Base-by-base conservation (phyloP, 2,329 filamentous ascomycete species). In the Cephalotrichum gorgonifer region DNA sequence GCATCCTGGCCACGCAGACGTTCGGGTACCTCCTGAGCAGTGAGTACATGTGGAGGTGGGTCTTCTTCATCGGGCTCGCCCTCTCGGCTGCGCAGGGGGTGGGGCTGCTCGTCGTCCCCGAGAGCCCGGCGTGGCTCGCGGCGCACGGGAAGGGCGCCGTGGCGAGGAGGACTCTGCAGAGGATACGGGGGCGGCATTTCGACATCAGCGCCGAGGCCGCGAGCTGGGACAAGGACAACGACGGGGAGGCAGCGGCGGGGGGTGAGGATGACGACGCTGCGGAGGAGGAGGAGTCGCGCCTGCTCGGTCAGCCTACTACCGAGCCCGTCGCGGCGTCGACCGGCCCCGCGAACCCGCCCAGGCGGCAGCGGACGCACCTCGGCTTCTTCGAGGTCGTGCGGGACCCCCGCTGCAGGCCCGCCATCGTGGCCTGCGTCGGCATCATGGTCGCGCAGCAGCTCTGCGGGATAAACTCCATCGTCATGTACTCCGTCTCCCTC, bases 401-500 rank as follows among this genome's bases (percentile, higher is more conserved):
- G 23, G 79, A 91, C 56, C 75, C 82, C 0, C 69, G 78, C 8
- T 86, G 86, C 58, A 78, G 83, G 3, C 83, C 81, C 0, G 85
- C 85, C 47, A 83, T 94, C 48, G 74, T 93, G 52, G 88, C 90
- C 4, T 87, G 95, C 3, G 77, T 95, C 12, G 89, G 88, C 1
- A 50, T 50, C 30, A 46, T 50, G 31, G 14, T 46, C 33, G 43
- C 35, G 17, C 48, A 50, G 35, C 48, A 50, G 26, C 25, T 50
- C 33, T 50, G 48, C 31, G 48, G 48, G n/a, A 46, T 50, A 69
- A 97, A 98, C 75, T 91, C 86, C 51, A 91, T 97, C 60, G 86
- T 97, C 67, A 96, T 98, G 90, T 98, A 98, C 66, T 95, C 90
- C 2, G 93, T 97, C 6, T 89, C 87, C 1, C 80, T 98, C 1